These are phyloP conservation scores for Citrus reticulata DNA, from an alignment of 345 rosid species.

Conservation along the genomic window DNA sequence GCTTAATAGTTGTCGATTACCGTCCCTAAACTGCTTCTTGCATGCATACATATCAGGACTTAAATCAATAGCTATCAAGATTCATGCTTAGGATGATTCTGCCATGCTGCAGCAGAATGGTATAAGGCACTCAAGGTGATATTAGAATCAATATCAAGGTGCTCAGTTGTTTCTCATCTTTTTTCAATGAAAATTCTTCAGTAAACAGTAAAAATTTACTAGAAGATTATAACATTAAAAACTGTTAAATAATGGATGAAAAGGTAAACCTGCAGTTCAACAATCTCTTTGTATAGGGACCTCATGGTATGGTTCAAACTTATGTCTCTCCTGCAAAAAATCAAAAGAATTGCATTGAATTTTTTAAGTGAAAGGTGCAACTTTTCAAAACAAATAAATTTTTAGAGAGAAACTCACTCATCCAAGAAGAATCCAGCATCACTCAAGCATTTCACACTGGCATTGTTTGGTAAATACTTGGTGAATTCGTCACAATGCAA, in stretches of 20 bases:
- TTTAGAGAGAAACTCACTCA: conserved; percentile 44
- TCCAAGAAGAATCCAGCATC: conserved; percentile 95
- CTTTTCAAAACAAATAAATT: not conserved
- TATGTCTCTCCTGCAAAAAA: conserved; percentile 61
- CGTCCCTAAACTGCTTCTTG: not conserved
- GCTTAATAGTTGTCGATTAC: not conserved
- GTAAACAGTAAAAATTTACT: not conserved
- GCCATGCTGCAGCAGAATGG: not conserved
- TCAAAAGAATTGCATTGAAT: not conserved
- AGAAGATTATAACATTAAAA: not conserved
- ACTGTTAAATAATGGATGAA: not conserved
- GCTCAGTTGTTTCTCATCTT: not conserved
- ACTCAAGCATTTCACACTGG: conserved; percentile 88
- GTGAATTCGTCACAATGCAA: conserved; percentile 73
- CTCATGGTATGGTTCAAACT: conserved; percentile 61
- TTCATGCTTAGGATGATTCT: not conserved
- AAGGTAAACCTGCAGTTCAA: conserved; percentile 56
- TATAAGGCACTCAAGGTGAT: not conserved
- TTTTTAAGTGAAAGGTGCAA: not conserved
- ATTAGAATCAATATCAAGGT: not conserved
- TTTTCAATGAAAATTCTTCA: not conserved
- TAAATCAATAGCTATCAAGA: not conserved
- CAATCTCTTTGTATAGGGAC: conserved; percentile 48
- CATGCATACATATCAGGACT: not conserved
- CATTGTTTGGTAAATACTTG: conserved; percentile 46